Base-by-base conservation (phyloP, 2,329 filamentous ascomycete genomes). In the Nothophaeocryptopus gaeumannii region DNA sequence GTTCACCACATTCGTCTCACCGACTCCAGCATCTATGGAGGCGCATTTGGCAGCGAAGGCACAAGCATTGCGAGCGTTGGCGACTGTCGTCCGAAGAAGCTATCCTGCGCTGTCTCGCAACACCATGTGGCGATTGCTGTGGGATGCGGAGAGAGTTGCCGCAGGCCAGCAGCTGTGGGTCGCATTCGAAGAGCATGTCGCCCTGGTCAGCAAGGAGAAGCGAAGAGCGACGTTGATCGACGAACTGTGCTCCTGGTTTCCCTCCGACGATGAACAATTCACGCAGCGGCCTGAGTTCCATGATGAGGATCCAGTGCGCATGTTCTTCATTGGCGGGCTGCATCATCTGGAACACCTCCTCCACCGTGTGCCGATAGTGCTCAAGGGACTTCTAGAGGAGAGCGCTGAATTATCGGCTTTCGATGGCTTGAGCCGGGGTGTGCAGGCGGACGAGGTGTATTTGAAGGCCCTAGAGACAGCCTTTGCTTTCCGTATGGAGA, bases 71-170 rank as follows among this genome's bases (percentile, higher is more conserved):
- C 80, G 84, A 55, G 84, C 87, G 48, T 78, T 99, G 45, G 88
- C 89, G 46, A 73, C 76, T 2, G 83, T 93, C 58, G 72, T 97
- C 10, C 78, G 80, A 55, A 78, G 78, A 5, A 83, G 85, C 30
- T 84, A 83, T 52, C 72, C 74, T 30, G 74, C 81, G 2, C 68
- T 97, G 5, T 82, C 86, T 56, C 80, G 82, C 35, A 73, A 73
- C 16, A 84, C 84, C 1, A 83, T 84, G 59, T 97, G 91, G 90
- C 78, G 80, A 55, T 72, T 99, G 30, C 74, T 99, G n/a, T 88
- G 84, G 77, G 84, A 92, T 63, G 92, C 92, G 0, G 93, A 99
- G 68, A 96, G 91, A 70, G 80, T 97, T 72, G 83, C 86, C 37
- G 88, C 90, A 32, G 89, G 89, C 13, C 79, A 81, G 53, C 78